Percentiles rank a stretch among this genome's conserved stretches.
Evolutionary conservation across 208 protist genomes (phyloP).

Genomic region (Angomonas desouzai): DNA sequence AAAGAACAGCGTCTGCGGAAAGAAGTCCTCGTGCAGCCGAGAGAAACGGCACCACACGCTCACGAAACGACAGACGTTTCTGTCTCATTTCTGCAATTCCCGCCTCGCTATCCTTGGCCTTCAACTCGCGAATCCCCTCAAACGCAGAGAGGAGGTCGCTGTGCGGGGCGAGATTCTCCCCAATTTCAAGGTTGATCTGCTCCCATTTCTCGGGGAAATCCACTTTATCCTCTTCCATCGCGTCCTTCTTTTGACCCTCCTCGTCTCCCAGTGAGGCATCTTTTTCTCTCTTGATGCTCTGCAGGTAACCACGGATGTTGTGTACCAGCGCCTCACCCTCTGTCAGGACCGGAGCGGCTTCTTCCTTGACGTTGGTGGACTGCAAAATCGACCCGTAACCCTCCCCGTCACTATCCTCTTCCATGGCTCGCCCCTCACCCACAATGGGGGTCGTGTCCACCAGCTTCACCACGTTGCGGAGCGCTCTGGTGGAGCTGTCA

Average conservation of each 20-base stretch:
- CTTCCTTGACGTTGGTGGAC: background rate
- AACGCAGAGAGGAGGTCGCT: conserved; percentile 39
- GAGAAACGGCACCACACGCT: conserved; percentile 18
- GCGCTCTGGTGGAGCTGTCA: conserved; percentile 14
- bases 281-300: conserved; percentile 6
- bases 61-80: conserved; percentile 14
- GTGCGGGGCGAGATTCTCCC: conserved; percentile 41
- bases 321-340: conserved; percentile 38
- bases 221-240: background rate
- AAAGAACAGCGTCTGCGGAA: conserved; percentile 40
- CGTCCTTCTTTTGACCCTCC: background rate
- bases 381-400: conserved; percentile 70
- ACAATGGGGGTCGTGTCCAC: conserved; percentile 64
- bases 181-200: conserved; percentile 35
- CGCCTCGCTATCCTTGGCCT: background rate
- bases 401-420: conserved; percentile 81
- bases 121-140: background rate
- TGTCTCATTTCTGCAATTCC: conserved; percentile 16
- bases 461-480: conserved; percentile 31
- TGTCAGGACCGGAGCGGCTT: background rate
- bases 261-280: background rate
- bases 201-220: conserved; percentile 33
- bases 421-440: conserved; percentile 48
- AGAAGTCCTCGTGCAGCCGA: conserved; percentile 64
- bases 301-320: conserved; percentile 60